These are phyloP conservation scores for Citrus inodora DNA, from an alignment of 345 rosid genomes.

Conservation along the genomic window DNA sequence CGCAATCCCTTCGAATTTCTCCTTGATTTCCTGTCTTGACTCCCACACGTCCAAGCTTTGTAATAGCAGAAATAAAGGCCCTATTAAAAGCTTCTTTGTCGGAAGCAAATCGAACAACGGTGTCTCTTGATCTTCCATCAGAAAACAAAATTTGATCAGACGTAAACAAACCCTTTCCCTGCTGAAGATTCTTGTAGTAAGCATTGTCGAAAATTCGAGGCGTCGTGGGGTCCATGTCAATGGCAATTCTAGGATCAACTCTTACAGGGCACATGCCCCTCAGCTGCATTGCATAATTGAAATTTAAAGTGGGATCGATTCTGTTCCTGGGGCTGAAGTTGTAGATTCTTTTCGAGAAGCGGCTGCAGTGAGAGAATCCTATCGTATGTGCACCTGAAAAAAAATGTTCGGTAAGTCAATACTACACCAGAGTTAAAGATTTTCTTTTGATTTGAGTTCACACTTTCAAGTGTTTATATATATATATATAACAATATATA, in stretches of 20 bases:
- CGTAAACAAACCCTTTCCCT: constrained; percentile 63
- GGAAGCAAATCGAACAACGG: constrained; percentile 57
- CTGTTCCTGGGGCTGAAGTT: constrained; percentile 44
- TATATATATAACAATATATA: too few species aligned
- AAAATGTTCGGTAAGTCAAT: neutral
- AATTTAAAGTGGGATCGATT: constrained; percentile 65
- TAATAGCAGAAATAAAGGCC: constrained; percentile 68
- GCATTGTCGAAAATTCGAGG: constrained; percentile 74
- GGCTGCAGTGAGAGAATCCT: constrained; percentile 77
- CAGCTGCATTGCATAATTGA: constrained; percentile 48
- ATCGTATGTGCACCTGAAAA: constrained; percentile 65
- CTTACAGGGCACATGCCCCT: constrained; percentile 59
- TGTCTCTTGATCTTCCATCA: constrained; percentile 55
- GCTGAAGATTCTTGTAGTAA: constrained; percentile 67
- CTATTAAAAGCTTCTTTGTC: constrained; percentile 44
- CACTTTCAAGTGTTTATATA: too few species aligned
- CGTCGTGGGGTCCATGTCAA: constrained; percentile 77
- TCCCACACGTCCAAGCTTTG: constrained; percentile 75
- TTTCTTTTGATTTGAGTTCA: too few species aligned
- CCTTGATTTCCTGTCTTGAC: constrained; percentile 62
- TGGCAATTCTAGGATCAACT: constrained; percentile 70
- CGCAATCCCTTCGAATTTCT: constrained; percentile 69
- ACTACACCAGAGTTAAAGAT: too few species aligned
- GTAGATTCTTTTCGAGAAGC: constrained; percentile 62
- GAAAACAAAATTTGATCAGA: constrained; percentile 71